A percentile compares a stretch with the other conserved stretches of the same genome.
phyloP scores from a whole-genome alignment of 495 filamentous ascomycete genomes.

The Barbatosphaeria neglecta region DNA sequence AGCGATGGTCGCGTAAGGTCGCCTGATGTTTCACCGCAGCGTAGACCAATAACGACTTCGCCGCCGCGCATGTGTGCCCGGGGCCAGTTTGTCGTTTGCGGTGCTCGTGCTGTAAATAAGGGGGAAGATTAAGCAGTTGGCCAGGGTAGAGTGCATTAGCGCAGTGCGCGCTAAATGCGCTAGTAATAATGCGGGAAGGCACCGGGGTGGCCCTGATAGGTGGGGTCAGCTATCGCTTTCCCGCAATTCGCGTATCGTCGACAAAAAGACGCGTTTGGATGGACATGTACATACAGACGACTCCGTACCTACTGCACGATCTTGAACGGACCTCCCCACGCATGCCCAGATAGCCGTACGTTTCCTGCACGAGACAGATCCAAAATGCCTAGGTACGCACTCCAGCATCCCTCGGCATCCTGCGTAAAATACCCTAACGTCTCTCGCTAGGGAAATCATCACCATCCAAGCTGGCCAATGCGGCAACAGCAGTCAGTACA shows the following conservation, averaged over 20 bases:
- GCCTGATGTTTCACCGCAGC: not conserved
- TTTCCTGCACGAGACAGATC: not conserved
- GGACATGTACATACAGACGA: too few species aligned
- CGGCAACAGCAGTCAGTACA: constrained; percentile 86
- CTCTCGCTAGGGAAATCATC: constrained; percentile 77
- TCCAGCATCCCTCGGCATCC: not conserved
- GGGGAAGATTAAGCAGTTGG: too few species aligned
- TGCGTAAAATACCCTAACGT: not conserved
- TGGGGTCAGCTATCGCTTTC: not conserved
- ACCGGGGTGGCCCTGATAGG: too few species aligned
- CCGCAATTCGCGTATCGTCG: not conserved
- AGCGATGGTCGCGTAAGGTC: not conserved
- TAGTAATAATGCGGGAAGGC: not conserved
- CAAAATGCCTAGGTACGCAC: not conserved
- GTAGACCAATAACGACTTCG: not conserved
- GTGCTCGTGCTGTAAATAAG: not conserved
- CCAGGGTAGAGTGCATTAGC: too few species aligned
- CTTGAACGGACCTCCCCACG: not conserved
- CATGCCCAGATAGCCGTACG: not conserved
- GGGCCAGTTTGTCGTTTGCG: not conserved
- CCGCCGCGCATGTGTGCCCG: not conserved
- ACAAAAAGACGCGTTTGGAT: not conserved
- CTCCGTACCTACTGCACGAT: too few species aligned
- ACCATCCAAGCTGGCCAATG: constrained; percentile 98
- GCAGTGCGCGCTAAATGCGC: too few species aligned